Percentiles rank a stretch among this genome's conserved stretches.
phyloP scores from a whole-genome alignment of 768 basidiomycete genomes.

The Ramaria rubella region DNA sequence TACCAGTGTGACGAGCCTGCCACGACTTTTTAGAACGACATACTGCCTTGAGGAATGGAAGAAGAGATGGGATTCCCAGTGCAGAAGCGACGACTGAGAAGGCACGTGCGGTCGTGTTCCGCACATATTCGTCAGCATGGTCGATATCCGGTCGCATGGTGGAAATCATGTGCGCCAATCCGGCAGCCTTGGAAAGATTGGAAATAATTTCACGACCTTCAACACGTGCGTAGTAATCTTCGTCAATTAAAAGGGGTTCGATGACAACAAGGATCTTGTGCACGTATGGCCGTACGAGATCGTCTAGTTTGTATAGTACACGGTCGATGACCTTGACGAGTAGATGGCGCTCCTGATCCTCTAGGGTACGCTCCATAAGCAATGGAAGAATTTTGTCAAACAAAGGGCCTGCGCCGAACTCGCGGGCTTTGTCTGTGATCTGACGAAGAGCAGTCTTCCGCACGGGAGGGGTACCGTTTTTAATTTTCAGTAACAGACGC shows the following conservation, averaged over 20 bases:
- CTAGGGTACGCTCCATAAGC: constrained; percentile 95
- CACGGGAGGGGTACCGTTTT: constrained; percentile 98
- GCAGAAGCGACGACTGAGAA: constrained; percentile 99
- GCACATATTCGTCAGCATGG: constrained; percentile 98
- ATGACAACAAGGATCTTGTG: constrained; percentile 99
- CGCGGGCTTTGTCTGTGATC: constrained; percentile 98
- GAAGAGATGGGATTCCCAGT: constrained; percentile 92
- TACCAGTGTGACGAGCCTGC: constrained; percentile 99
- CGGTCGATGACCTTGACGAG: constrained; percentile 99
- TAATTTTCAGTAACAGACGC: constrained; percentile 95
- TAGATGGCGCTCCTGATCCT: constrained; percentile 97
- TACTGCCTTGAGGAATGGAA: constrained; percentile 97
- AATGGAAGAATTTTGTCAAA: constrained; percentile 98
- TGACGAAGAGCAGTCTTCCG: constrained; percentile 96
- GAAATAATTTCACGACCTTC: constrained; percentile 99
- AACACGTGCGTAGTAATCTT: constrained; percentile 93
- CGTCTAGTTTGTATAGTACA: constrained; percentile 97
- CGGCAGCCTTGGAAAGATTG: constrained; percentile 96
- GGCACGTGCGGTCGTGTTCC: constrained; percentile 97
- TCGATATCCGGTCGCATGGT: constrained; percentile 99
- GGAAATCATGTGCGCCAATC: constrained; percentile 99
- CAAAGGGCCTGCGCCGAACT: constrained; percentile 95
- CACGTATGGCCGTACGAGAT: constrained; percentile 96
- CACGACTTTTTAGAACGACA: constrained; percentile 99
- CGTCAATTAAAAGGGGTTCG: constrained; percentile 96